Evolutionary conservation across 352 stramenopile genomes (phyloP), one percentile per base, ranked within the genome.

Genomic region (Phytophthora ohioensis): DNA sequence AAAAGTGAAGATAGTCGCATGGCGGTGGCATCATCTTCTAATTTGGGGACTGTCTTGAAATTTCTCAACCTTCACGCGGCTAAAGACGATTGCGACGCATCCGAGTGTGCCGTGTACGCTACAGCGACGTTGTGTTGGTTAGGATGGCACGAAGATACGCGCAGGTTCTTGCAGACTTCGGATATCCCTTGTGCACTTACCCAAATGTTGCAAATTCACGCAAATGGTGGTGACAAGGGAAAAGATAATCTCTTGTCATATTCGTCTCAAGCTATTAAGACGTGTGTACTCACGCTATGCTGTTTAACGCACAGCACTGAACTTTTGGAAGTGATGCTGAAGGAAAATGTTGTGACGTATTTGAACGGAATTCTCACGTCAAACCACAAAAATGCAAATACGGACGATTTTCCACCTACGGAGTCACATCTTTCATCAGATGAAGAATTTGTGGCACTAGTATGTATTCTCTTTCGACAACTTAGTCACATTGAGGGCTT

Each of bases 101-200:
- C 59, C 0, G 69, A 76, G 12, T 87, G 74, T 41, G 69, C 78
- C 5, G 17, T 81, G 7, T 85, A 80, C 32, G 83, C 77, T 5
- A 72, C 82, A 7, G 78, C 84, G 0, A 80, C 83, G 5, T 51
- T 93, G 11, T 91, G 82, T 47, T 73, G 79, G 27, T 53, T 94
- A 11, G 75, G 73, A 7, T 94, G 87, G 85, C 73, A 94, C 51
- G 82, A 91, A n/a, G 54, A 69, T 8, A 88, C 84, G 2, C 74
- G 81, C 2, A 47, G 13, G 3, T 57, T 67, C 6, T 46, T 91
- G 0, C 66, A 88, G 13, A 46, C 66, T 8, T 61, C 74, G 0
- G 67, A 79, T 2, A 78, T 90, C 7, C 80, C 78, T 0, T 27
- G 52, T 21, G 60, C 73, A 11, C 55, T 91, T 11, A 75, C 81